These are phyloP conservation scores for Paraglomus occultum DNA, from an alignment of 192 early-diverging fungal genomes.

Conservation along the genomic window DNA sequence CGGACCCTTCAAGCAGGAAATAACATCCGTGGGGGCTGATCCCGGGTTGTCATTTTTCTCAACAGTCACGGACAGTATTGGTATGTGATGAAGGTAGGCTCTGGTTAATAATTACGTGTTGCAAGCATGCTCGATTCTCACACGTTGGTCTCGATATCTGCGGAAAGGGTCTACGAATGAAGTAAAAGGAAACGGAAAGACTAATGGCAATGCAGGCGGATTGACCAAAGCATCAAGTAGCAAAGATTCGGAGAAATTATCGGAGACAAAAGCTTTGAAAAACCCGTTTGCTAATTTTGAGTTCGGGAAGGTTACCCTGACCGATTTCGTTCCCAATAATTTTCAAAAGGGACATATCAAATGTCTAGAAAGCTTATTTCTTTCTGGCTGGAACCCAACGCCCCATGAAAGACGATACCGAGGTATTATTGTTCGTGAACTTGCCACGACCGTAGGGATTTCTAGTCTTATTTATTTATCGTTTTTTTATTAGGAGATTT, in stretches of 20 bases:
- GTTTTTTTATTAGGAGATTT: slow-evolving; percentile 62
- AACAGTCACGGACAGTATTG: slow-evolving; percentile 55
- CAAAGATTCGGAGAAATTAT: no score
- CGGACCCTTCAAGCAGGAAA: slow-evolving; percentile 63
- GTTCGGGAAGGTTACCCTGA: slow-evolving; percentile 44
- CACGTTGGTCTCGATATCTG: not conserved
- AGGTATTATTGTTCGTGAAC: slow-evolving; percentile 39
- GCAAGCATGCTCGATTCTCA: slow-evolving; percentile 7
- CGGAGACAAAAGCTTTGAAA: slow-evolving; percentile 35
- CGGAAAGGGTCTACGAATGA: slow-evolving; percentile 15
- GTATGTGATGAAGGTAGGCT: slow-evolving; percentile 40
- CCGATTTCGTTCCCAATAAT: slow-evolving; percentile 54
- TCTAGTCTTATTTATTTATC: not conserved
- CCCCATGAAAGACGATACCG: slow-evolving; percentile 68
- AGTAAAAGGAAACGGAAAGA: not conserved
- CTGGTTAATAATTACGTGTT: not conserved
- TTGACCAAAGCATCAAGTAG: slow-evolving; percentile 33
- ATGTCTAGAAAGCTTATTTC: slow-evolving; percentile 68
- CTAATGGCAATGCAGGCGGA: slow-evolving; percentile 35
- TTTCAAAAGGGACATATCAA: slow-evolving; percentile 54
- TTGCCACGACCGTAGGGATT: not conserved
- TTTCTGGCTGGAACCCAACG: slow-evolving; percentile 95
- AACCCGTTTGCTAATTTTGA: slow-evolving; percentile 52
- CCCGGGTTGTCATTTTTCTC: slow-evolving; percentile 71
- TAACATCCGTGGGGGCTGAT: slow-evolving; percentile 62